Conservation (phyloP, 2,329 filamentous ascomycete species). For the Leptodontidium sp. region DNA sequence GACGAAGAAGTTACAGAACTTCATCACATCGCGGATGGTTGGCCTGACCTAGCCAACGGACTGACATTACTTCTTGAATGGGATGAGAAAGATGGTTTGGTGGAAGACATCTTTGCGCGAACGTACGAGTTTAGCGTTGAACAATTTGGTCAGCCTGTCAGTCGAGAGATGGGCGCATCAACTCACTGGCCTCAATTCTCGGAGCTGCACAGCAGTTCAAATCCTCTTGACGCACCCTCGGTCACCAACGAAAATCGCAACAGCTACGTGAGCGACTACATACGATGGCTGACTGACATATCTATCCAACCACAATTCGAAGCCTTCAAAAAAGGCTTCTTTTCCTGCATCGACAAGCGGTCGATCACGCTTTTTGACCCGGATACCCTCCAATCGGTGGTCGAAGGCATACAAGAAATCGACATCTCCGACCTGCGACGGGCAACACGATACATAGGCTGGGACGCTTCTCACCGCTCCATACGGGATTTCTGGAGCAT, state of each 20-base stretch:
- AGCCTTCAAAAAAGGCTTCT: conserved; percentile 85
- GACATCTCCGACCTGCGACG: conserved; percentile 76
- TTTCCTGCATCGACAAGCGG: conserved; percentile 73
- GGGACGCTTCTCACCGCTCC: conserved; percentile 71
- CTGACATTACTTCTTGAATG: conserved; percentile 78
- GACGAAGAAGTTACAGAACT: conserved; percentile 73
- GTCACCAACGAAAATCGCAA: conserved; percentile 84
- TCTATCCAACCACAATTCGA: conserved; percentile 80
- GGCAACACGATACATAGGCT: conserved; percentile 82
- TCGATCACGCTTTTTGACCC: conserved; percentile 75
- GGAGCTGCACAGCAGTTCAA: conserved; percentile 46
- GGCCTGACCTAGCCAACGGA: conserved; percentile 81
- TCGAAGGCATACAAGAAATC: conserved; percentile 86
- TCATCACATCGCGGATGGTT: conserved; percentile 84
- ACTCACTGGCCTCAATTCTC: conserved; percentile 62
- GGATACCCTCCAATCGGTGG: conserved; percentile 74
- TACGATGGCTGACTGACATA: conserved; percentile 80
- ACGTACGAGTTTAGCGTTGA: conserved; percentile 85
- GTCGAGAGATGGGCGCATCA: conserved; percentile 58
- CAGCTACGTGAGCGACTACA: conserved; percentile 84
- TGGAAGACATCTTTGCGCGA: conserved; percentile 82
- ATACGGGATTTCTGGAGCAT: conserved; percentile 87
- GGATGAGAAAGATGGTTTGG: conserved; percentile 76
- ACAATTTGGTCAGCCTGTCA: conserved; percentile 64
- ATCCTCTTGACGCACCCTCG: conserved; percentile 63